These are phyloP conservation scores for Pseudogymnoascus sp. DNA, from an alignment of 2,329 filamentous ascomycete species.

Conservation along the genomic window DNA sequence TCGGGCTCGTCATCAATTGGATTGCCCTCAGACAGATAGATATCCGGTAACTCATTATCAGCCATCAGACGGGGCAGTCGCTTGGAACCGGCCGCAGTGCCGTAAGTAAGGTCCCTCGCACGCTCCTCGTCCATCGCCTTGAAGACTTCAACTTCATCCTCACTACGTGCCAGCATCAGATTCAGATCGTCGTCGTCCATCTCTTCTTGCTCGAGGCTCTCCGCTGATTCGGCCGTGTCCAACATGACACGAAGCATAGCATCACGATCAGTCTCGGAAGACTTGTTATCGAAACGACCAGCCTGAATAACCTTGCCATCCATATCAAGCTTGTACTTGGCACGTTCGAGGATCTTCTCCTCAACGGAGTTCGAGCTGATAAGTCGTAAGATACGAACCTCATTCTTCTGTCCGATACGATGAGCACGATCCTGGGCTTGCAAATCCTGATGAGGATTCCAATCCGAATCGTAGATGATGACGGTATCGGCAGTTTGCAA, in stretches of 20 bases:
- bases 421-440: conserved; percentile 99
- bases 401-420: conserved; percentile 99
- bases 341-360: conserved; percentile 95
- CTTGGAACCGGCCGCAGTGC: conserved; percentile 53
- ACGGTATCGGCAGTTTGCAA: conserved; percentile 96
- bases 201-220: conserved; percentile 73
- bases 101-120: conserved; percentile 57
- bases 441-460: conserved; percentile 98
- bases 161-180: conserved; percentile 80
- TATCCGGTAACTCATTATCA: conserved; percentile 83
- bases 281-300: conserved; percentile 99
- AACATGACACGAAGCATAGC: conserved; percentile 90
- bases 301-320: conserved; percentile 99
- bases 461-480: conserved; percentile 99
- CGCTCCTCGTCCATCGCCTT: conserved; percentile 76
- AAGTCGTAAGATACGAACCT: conserved; percentile 89
- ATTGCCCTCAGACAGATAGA: conserved; percentile 82
- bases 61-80: conserved; percentile 69
- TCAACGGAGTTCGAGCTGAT: conserved; percentile 97
- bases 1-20: conserved; percentile 71
- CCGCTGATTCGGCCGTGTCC: conserved; percentile 67
- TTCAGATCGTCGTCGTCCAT: conserved; percentile 99
- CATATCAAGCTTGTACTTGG: conserved; percentile 97
- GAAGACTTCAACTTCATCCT: conserved; percentile 70
- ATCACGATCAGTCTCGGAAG: conserved; percentile 94